Evolutionary conservation across 306 rosid species (phyloP).

Genomic region (Lathyrus sativus): DNA sequence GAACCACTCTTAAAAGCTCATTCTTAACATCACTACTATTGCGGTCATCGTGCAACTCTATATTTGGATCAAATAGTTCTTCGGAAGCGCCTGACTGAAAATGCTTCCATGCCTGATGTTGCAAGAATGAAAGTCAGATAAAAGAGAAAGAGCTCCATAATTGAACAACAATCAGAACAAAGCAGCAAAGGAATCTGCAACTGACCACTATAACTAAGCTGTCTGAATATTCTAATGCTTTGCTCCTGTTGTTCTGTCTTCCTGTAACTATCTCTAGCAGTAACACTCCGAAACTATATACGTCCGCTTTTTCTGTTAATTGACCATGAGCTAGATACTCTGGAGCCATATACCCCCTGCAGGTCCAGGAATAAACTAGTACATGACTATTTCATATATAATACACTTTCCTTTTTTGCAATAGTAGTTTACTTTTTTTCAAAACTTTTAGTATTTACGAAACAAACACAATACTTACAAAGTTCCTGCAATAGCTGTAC

Average conservation of each 20-base stretch:
- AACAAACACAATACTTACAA: conserved; percentile 50
- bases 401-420: not conserved
- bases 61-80: conserved; percentile 68
- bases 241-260: conserved; percentile 72
- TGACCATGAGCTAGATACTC: conserved; percentile 96
- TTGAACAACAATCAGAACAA: conserved; percentile 23
- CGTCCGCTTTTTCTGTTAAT: conserved; percentile 85
- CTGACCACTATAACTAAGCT: conserved; percentile 71
- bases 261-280: conserved; percentile 76
- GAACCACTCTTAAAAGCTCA: conserved; percentile 67
- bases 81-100: conserved; percentile 65
- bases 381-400: conserved; percentile 4
- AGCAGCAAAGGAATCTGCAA: conserved; percentile 22
- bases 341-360: conserved; percentile 95
- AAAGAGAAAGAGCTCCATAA: conserved; percentile 6
- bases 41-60: conserved; percentile 51
- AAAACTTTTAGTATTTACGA: conserved; percentile 1
- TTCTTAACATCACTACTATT: conserved; percentile 39
- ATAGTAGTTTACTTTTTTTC: not conserved
- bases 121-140: conserved; percentile 9
- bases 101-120: conserved; percentile 79
- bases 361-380: conserved; percentile 21
- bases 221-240: conserved; percentile 68
- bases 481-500: conserved; percentile 96
- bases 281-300: conserved; percentile 84